phyloP scores from a whole-genome alignment of 257 asterid genomes.

The Fraxinus anomala region DNA sequence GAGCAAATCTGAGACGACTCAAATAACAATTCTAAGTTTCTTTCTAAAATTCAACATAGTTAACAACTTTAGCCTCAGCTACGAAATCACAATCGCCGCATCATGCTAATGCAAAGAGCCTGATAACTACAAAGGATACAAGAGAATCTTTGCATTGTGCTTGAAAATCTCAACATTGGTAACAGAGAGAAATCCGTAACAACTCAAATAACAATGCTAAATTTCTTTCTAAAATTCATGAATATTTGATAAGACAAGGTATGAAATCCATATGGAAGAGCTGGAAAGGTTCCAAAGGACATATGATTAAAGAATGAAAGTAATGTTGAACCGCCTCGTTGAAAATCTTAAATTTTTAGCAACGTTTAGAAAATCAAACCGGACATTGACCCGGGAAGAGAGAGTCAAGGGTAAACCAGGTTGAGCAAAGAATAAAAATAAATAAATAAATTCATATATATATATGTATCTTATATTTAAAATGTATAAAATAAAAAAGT shows the following conservation, averaged over 20 bases:
- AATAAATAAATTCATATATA: background rate
- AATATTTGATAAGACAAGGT: slow-evolving; percentile 7
- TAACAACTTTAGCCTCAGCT: background rate
- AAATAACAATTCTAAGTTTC: slow-evolving; percentile 2
- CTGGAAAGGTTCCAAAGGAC: slow-evolving; percentile 9
- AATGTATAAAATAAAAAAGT: no score
- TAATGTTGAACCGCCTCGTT: background rate
- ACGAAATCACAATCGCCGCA: background rate
- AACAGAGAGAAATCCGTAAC: background rate
- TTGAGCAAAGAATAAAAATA: background rate
- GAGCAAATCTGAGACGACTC: slow-evolving; percentile 1
- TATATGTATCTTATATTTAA: no score
- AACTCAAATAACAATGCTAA: slow-evolving; percentile 5
- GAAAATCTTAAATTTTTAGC: background rate
- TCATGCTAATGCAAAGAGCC: slow-evolving; percentile 13
- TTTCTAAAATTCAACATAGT: background rate
- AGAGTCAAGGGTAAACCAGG: background rate
- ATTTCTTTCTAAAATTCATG: background rate
- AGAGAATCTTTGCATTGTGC: slow-evolving; percentile 10
- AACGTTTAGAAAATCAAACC: background rate
- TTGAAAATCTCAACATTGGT: slow-evolving; percentile 18
- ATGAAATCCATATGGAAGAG: slow-evolving; percentile 19
- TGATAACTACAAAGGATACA: background rate
- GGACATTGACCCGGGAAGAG: background rate
- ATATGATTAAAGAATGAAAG: slow-evolving; percentile 11